These are phyloP conservation scores for Pseudonectria buxi DNA, from an alignment of 2,329 filamentous ascomycete species.

Conservation along the genomic window DNA sequence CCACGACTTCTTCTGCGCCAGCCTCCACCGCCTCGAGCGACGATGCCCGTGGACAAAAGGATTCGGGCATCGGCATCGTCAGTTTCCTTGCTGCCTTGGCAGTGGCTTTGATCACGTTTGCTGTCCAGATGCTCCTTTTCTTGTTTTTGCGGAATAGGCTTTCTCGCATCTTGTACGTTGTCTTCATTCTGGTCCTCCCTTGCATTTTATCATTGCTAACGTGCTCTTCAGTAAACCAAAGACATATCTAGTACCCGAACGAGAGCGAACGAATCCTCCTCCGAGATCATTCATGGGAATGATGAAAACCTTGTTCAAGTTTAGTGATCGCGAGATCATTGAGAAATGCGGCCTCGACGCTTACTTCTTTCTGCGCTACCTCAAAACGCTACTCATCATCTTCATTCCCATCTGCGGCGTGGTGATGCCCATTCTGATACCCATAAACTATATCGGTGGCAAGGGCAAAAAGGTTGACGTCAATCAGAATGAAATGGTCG, in stretches of 20 bases:
- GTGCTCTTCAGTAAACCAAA: conserved; percentile 58
- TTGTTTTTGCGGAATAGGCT: conserved; percentile 70
- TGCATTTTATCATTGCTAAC: conserved; percentile 4
- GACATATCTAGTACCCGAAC: conserved; percentile 79
- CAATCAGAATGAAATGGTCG: conserved; percentile 26
- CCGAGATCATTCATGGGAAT: conserved; percentile 49
- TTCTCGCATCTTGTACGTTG: conserved; percentile 70
- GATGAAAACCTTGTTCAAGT: conserved; percentile 54
- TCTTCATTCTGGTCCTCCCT: neutral
- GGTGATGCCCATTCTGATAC: conserved; percentile 78
- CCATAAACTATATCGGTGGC: conserved; percentile 73
- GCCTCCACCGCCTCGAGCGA: neutral
- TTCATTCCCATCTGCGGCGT: conserved; percentile 76
- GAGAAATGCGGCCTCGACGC: conserved; percentile 93
- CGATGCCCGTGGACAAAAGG: conserved; percentile 25
- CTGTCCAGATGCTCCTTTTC: conserved; percentile 62
- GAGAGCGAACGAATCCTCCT: conserved; percentile 72
- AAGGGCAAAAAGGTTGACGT: conserved; percentile 48
- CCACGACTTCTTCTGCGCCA: conserved; percentile 2
- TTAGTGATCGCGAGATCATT: conserved; percentile 75
- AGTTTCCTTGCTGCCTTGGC: conserved; percentile 58
- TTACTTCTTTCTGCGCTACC: conserved; percentile 94
- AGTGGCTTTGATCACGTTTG: conserved; percentile 57
- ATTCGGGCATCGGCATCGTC: conserved; percentile 35
- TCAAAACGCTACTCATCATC: conserved; percentile 71